Conservation (phyloP, 345 rosid genomes). For the Pelargonium nanum region DNA sequence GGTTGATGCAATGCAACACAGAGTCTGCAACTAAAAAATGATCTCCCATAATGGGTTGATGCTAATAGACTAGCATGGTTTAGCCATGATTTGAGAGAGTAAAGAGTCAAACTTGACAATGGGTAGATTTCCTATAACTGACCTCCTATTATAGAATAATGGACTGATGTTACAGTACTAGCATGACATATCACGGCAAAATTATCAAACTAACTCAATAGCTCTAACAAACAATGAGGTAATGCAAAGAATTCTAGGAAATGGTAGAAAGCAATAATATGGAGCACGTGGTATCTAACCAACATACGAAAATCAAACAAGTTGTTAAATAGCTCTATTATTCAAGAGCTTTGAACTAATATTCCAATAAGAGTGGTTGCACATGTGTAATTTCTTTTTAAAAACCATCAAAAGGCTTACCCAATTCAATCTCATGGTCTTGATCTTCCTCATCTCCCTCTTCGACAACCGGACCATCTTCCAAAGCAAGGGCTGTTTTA, state of each 20-base stretch:
- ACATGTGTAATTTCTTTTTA: background rate
- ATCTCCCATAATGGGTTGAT: background rate
- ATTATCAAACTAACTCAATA: too few relatives aligned
- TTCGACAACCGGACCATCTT: conserved; percentile 33
- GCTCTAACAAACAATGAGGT: too few relatives aligned
- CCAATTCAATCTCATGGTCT: conserved; percentile 54
- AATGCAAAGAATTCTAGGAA: too few relatives aligned
- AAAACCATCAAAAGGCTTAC: conserved; percentile 26
- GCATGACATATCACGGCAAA: too few relatives aligned
- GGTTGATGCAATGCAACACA: too few relatives aligned
- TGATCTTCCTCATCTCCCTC: conserved; percentile 66
- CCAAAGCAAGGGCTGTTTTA: conserved; percentile 53
- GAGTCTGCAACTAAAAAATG: too few relatives aligned
- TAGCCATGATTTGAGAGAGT: background rate
- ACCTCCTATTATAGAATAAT: too few relatives aligned
- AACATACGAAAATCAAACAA: too few relatives aligned
- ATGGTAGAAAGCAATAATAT: too few relatives aligned
- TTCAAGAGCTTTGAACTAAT: too few relatives aligned
- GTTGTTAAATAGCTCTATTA: background rate
- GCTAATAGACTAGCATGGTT: background rate
- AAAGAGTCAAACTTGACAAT: background rate
- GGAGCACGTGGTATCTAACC: too few relatives aligned
- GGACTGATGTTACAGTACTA: too few relatives aligned
- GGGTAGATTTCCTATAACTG: background rate
- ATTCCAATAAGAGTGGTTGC: background rate